Percentiles rank a stretch among this genome's conserved stretches.
Evolutionary conservation across 495 filamentous ascomycete genomes (phyloP).

Genomic region (Daldinia decipiens): DNA sequence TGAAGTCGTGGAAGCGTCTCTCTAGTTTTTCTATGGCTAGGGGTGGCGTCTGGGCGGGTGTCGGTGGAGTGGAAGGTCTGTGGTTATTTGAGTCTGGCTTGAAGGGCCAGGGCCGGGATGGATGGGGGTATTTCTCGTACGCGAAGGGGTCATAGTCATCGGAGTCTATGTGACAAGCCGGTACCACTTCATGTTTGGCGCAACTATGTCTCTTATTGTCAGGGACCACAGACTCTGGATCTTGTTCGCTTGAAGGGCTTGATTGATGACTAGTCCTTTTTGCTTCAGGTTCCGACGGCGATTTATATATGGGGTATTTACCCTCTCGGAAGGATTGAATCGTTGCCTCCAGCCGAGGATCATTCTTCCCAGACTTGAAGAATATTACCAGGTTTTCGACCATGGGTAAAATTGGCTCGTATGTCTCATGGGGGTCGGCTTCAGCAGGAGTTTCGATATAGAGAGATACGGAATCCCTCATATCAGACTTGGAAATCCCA

Average conservation of each 20-base stretch:
- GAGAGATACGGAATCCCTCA: slow-evolving; percentile 5
- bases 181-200: slow-evolving; percentile 21
- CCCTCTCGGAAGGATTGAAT: slow-evolving; percentile 49
- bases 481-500: slow-evolving; percentile 1
- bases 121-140: slow-evolving; percentile 27
- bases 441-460: slow-evolving; percentile 16
- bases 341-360: slow-evolving; percentile 46
- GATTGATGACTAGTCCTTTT: slow-evolving; percentile 16
- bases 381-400: slow-evolving; percentile 57
- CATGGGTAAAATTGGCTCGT: slow-evolving; percentile 53
- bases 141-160: slow-evolving; percentile 51
- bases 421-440: slow-evolving; percentile 23
- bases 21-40: slow-evolving; percentile 9
- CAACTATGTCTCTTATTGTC: slow-evolving; percentile 13
- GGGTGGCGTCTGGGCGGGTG: slow-evolving; percentile 40
- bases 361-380: slow-evolving; percentile 46
- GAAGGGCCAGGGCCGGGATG: slow-evolving; percentile 15
- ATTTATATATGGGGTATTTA: slow-evolving; percentile 37
- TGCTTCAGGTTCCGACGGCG: slow-evolving; percentile 2
- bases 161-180: slow-evolving; percentile 17
- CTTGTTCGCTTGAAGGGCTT: slow-evolving; percentile 16
- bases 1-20: slow-evolving; percentile 51
- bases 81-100: slow-evolving; percentile 21
- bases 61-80: slow-evolving; percentile 42
- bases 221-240: neutral